Conservation (phyloP, 2,329 filamentous ascomycete species). For the Aspergillus ustus region DNA sequence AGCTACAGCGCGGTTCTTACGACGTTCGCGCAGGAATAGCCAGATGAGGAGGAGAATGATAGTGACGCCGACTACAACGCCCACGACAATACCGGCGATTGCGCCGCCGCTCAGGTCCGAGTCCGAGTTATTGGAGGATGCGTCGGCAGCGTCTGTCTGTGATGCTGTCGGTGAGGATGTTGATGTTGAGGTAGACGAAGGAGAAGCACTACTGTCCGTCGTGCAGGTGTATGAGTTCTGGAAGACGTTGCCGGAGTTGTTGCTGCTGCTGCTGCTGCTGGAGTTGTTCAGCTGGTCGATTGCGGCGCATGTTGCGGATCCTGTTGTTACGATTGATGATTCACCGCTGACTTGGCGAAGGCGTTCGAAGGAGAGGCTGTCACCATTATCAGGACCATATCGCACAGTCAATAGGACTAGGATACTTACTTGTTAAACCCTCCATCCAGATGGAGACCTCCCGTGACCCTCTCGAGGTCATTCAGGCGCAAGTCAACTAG, state of each 20-base stretch:
- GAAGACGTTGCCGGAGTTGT: constrained; percentile 14
- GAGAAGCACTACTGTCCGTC: constrained; percentile 15
- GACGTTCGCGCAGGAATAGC: constrained; percentile 1
- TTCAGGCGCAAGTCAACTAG: constrained; percentile 27
- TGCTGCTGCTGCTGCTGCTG: background rate
- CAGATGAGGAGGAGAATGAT: constrained; percentile 10
- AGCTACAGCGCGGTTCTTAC: background rate
- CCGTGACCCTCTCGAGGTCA: constrained; percentile 30
- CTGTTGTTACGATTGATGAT: constrained; percentile 25
- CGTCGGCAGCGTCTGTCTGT: background rate
- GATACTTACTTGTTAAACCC: constrained; percentile 29
- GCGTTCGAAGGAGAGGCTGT: constrained; percentile 30
- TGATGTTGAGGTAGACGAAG: constrained; percentile 27
- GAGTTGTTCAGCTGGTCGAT: constrained; percentile 19
- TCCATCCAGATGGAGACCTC: constrained; percentile 27
- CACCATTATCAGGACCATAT: background rate
- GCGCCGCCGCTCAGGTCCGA: constrained; percentile 11
- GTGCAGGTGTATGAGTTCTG: constrained; percentile 28
- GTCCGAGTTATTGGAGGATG: background rate
- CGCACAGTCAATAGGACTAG: background rate
- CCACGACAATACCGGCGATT: constrained; percentile 15
- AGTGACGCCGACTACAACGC: constrained; percentile 5
- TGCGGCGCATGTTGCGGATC: constrained; percentile 25
- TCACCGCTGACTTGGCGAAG: constrained; percentile 30
- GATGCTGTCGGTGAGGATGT: background rate